Base-by-base conservation (phyloP, 306 rosid species). In the Prosopis cineraria region DNA sequence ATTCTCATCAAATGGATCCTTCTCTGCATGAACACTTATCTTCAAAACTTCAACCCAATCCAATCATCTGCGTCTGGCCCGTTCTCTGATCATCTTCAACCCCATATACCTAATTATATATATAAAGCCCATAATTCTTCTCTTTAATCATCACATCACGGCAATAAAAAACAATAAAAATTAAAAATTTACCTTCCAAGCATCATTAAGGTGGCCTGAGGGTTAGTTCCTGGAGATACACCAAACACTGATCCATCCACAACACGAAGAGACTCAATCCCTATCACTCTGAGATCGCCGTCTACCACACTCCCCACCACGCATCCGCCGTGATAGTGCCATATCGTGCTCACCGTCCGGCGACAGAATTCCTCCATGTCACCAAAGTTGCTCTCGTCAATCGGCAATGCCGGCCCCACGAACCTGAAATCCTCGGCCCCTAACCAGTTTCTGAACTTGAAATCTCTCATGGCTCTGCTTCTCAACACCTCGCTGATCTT, bases 251-350 rank as follows among this genome's bases (percentile, higher is more conserved):
- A 94, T 3, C 97, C 97, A 67, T 94, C 98, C 2, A 94, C 97
- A 9, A 92, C 62, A 8, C 98, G 85, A 65, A 94, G 90, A 0
- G 95, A 84, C 53, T 68, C 62, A 31, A 89, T 14, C 7, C 98
- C 97, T 4, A 84, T 55, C 16, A 94, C 87, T 60, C 79, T 66
- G 58, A 85, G 85, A 25, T 88, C 82, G 14, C 43, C 73, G 75
- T 94, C 95, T 43, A 94, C 97, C 64, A 94, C 98, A 80, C 88
- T 90, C 43, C 97, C 97, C 11, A 86, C 88, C 2, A 90, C 86
- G 34, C 98, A 90, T 0, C 98, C 98, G 0, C 98, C 98, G 43
- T 94, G 98, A 80, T 90, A 94, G 70, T 94, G 98, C 98, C 98
- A 94, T 36, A 94, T 90, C 70, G 96, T 94, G 76, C 90, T 89